Percentiles rank a stretch among this genome's conserved stretches.
phyloP scores from a whole-genome alignment of 257 asterid genomes.

The Knoxia roxburghii region DNA sequence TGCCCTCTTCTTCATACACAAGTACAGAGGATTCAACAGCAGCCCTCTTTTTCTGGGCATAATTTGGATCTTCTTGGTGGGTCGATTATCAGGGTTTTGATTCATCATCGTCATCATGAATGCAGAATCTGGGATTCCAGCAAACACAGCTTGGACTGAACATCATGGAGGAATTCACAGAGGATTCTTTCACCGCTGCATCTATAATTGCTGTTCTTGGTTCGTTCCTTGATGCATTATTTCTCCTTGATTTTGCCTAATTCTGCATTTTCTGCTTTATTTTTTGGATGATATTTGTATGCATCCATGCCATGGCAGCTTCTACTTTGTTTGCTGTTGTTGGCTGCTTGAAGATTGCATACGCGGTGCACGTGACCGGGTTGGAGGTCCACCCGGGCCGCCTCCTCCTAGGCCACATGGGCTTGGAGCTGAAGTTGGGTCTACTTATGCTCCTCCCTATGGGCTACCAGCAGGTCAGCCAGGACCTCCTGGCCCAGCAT shows the following conservation, averaged over 20 bases:
- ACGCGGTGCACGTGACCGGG: constrained; percentile 20
- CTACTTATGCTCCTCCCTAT: constrained; percentile 13
- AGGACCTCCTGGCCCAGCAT: constrained; percentile 21
- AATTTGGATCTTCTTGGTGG: too few relatives aligned
- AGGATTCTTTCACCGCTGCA: not conserved
- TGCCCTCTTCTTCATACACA: too few relatives aligned
- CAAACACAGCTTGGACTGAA: not conserved
- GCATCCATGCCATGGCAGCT: constrained; percentile 31
- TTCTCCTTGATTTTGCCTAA: not conserved
- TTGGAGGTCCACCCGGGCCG: not conserved
- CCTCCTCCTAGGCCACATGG: not conserved
- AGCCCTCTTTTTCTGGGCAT: too few relatives aligned
- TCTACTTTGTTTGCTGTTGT: constrained; percentile 48
- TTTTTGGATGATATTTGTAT: too few relatives aligned
- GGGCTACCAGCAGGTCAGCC: constrained; percentile 30
- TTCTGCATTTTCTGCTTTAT: too few relatives aligned
- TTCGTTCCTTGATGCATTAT: not conserved
- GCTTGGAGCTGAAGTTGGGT: not conserved
- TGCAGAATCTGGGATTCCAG: not conserved
- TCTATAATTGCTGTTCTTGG: constrained; percentile 7
- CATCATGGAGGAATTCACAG: not conserved
- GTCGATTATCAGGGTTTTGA: too few relatives aligned
- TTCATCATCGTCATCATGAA: too few relatives aligned
- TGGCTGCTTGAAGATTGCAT: constrained; percentile 42
- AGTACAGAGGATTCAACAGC: too few relatives aligned